phyloP scores from a whole-genome alignment of 208 protist genomes.

The Naegleria lovaniensis region DNA sequence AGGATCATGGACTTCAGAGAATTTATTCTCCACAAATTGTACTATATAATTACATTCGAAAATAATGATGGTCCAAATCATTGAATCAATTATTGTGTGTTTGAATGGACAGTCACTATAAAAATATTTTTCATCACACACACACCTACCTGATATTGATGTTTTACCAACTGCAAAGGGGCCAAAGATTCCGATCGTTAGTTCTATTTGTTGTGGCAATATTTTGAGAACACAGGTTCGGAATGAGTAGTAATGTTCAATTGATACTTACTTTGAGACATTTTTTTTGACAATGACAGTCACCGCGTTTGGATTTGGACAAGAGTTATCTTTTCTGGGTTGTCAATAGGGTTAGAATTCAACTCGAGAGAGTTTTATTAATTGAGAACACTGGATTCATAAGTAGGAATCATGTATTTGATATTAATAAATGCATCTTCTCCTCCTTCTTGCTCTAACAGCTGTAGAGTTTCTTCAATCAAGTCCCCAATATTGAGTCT shows the following conservation, averaged over 20 bases:
- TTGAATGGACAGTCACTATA: too few species aligned
- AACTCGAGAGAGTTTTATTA: not conserved
- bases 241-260: not conserved
- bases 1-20: not conserved
- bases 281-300: not conserved
- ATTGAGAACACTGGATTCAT: constrained; percentile 74
- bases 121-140: too few species aligned
- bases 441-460: constrained; percentile 79
- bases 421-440: constrained; percentile 89
- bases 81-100: too few species aligned
- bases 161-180: not conserved
- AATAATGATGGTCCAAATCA: too few species aligned
- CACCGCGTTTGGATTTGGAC: not conserved
- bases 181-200: not conserved
- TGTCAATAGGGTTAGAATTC: not conserved
- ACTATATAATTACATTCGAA: not conserved
- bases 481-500: constrained; percentile 82
- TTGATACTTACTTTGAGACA: not conserved
- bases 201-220: not conserved
- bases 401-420: constrained; percentile 88
- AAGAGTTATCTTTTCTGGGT: not conserved
- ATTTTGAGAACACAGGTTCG: too few species aligned
- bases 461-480: constrained; percentile 93
- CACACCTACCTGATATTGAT: not conserved
- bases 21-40: not conserved